phyloP scores from a whole-genome alignment of 345 rosid genomes.

The Euphorbia peplus region DNA sequence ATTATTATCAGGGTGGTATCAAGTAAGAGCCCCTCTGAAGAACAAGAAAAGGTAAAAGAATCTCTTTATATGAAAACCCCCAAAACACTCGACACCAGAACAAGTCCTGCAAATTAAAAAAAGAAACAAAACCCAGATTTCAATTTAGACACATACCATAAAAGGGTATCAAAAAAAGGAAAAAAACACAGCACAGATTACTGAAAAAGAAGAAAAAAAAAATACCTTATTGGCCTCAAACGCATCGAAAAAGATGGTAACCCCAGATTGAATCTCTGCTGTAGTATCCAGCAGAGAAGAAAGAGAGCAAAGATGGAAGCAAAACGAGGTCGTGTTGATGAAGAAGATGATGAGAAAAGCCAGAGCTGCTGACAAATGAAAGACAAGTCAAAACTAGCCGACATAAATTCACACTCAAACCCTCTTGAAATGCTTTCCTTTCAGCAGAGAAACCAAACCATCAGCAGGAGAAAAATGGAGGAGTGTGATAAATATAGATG shows the following conservation, averaged over 20 bases:
- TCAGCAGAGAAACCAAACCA: background rate
- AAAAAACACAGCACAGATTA: background rate
- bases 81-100: conserved; percentile 71
- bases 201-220: background rate
- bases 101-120: conserved; percentile 57
- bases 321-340: conserved; percentile 9
- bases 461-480: background rate
- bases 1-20: conserved; percentile 29
- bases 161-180: background rate
- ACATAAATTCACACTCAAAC: conserved; percentile 64
- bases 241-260: conserved; percentile 65
- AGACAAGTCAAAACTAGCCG: conserved; percentile 73
- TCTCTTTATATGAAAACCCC: conserved; percentile 70
- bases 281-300: conserved; percentile 44
- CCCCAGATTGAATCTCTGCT: conserved; percentile 51
- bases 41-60: conserved; percentile 62
- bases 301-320: conserved; percentile 14
- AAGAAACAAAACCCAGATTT: conserved; percentile 8
- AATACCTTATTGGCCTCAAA: conserved; percentile 66
- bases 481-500: conserved; percentile 8
- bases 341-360: conserved; percentile 21
- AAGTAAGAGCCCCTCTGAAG: conserved; percentile 63
- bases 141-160: conserved; percentile 26
- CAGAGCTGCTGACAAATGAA: conserved; percentile 69
- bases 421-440: background rate